Base-by-base conservation (phyloP, 2,329 filamentous ascomycete species). In the Xenosphaeropsis pyriputrescens region DNA sequence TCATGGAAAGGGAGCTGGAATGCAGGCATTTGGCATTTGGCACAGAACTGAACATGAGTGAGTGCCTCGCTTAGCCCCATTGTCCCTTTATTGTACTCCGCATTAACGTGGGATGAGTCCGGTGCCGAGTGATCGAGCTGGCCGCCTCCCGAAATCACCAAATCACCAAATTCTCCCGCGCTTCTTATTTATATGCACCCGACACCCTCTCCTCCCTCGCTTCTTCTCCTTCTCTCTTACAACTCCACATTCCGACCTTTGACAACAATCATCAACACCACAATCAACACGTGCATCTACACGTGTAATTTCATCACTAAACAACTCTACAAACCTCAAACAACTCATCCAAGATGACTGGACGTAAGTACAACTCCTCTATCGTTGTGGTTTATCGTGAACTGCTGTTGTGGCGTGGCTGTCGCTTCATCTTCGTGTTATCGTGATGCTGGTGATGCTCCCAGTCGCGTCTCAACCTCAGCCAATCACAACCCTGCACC, bases 291-390 rank as follows among this genome's bases (percentile, higher is more conserved):
- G 49, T 55, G 40, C 41, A 38, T 45, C 47, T 47, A 50, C 47
- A 50, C 48, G 50, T 49, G 49, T 43, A 43, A 47, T 50, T 50
- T 45, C 46, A 55, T 56, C 48, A 47, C 52, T 56, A 54, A 55
- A 50, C 47, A 43, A 52, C 47, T 48, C 44, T 32, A 32, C 42
- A 39, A 43, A 38, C 38, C 33, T 39, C 39, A 37, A 41, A 43
- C 41, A 40, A 47, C 45, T 56, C 48, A 47, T 52, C 67, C 71
- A 77, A 62, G 45, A 80, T 79, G 75, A 79, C 75, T 76, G 75
- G 75, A 75, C 75, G 75, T 79, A 72, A 76, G 75, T 76, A 26
- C 53, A 47, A 49, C 46, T 37, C 43, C 35, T 32, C 37, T 38
- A 5, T 40, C 26, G 39, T 50, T 41, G 39, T 34, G 22, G 29